Evolutionary conservation across 1,139 yeast genomes (phyloP), one percentile per base, ranked within the genome.

Genomic region (Torulaspora globosa): DNA sequence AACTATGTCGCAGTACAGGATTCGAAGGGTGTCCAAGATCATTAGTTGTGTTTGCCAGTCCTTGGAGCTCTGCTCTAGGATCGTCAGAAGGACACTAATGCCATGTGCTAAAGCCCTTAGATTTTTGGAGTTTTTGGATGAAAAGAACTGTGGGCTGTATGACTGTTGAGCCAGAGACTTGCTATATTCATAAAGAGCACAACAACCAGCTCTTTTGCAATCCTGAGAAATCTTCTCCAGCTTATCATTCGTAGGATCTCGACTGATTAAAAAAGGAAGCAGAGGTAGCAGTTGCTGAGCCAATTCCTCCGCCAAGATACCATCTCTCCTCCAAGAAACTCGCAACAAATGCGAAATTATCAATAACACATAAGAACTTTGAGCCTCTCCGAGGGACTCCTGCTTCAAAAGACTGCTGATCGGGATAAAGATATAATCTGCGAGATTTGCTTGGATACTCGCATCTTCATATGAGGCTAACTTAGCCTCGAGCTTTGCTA

Each of bases 371-470:
- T 66, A 61, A 47, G 76, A 79, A 2, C 72, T 65, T 37, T 71
- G 74, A 1, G 71, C 52, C 43, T 74, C 76, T 2, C 74, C 70
- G 1, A 79, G 56, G 11, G 68, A 63, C 1, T 71, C 67, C 27
- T 67, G 69, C 50, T 75, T 75, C 31, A 82, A 62, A 1, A 82
- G 58, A 47, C 73, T 72, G 1, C 80, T 72, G 1, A 82, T 54
- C 0, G 89, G 88, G 23, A 79, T 74, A 59, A 80, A 81, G 2
- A 82, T 70, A 51, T 81, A 80, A 53, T 82, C 86, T 0, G 83
- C 85, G 16, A 81, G 59, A 28, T 68, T 69, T 0, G 69, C 55
- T 0, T 78, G 67, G 3, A 70, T 42, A 0, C 42, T 29, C 1
- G 51, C 53, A 11, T 49, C 47, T 5, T 48, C 43, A 8, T 52